Conservation (phyloP, 2,329 filamentous ascomycete genomes). For the Aureobasidium uvarum region DNA sequence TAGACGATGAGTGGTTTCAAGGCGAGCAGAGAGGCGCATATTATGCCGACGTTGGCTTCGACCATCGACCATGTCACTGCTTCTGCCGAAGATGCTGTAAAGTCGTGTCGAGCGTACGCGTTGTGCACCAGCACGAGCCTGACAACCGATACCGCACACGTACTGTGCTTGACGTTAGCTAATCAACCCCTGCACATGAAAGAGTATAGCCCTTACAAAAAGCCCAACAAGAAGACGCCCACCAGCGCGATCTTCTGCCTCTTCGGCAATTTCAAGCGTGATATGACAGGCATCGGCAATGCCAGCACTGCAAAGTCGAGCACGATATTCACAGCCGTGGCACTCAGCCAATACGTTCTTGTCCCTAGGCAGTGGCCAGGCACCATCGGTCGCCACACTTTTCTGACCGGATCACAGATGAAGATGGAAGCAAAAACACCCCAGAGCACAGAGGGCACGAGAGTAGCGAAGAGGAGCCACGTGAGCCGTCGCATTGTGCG, state of each 20-base stretch:
- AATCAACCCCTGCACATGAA: not conserved
- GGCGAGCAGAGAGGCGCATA: constrained; percentile 46
- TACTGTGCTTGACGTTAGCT: constrained; percentile 3
- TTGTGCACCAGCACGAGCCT: constrained; percentile 21
- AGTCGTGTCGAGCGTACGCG: constrained; percentile 12
- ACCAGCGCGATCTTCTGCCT: constrained; percentile 38
- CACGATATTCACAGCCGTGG: constrained; percentile 39
- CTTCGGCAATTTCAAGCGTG: constrained; percentile 36
- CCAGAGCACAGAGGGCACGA: constrained; percentile 35
- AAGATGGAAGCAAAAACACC: constrained; percentile 42
- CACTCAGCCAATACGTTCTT: constrained; percentile 46
- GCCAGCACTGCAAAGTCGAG: constrained; percentile 40
- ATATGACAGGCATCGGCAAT: constrained; percentile 39
- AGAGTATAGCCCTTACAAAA: constrained; percentile 39
- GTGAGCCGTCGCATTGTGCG: constrained; percentile 43
- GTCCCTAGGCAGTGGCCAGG: constrained; percentile 41
- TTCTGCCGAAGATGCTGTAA: constrained; percentile 39
- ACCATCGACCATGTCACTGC: constrained; percentile 44
- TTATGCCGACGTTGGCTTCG: constrained; percentile 47
- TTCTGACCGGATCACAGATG: constrained; percentile 44
- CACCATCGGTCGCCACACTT: constrained; percentile 42
- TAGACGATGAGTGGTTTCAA: constrained; percentile 44
- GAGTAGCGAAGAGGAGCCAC: constrained; percentile 42
- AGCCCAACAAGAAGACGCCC: constrained; percentile 39
- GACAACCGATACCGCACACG: constrained; percentile 22